Evolutionary conservation across 768 basidiomycete genomes (phyloP), one percentile per base, ranked within the genome.

Genomic region (Suillus paluster): DNA sequence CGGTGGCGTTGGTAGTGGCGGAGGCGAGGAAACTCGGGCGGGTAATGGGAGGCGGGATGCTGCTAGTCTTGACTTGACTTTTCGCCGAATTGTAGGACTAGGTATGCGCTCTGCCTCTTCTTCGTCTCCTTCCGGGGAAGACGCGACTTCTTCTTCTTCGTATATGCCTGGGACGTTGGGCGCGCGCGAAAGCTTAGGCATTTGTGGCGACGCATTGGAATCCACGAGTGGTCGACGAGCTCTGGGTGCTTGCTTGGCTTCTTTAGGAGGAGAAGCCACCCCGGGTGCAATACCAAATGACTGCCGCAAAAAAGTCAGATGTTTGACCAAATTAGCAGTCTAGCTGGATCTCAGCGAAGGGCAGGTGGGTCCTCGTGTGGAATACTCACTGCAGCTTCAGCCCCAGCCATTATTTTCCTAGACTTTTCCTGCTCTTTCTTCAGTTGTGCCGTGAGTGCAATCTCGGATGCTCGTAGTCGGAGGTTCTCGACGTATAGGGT

Each of bases 401-500:
- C 83, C 68, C 93, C 91, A 12, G 82, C 79, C 68, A 94, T 79
- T 64, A 94, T 74, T 71, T 84, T 87, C 67, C 84, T 80, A 19
- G 90, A 89, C 74, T 87, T 92, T 74, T 91, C 90, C 57, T 85
- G 85, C 73, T 94, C 92, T 70, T 85, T 86, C 79, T 90, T 92
- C 62, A 94, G 84, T 71, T 93, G 89, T 23, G 89, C 78, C 5
- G 83, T 78, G 56, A 94, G 84, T 12, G 89, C 84, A 68, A 93
- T 91, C 76, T 92, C 90, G 21, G 90, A 90, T 67, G 91, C 87
- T 61, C 90, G 87, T 66, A 94, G 80, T 59, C 90, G 85, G 57
- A 94, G 83, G 75, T 94, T 94, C 80, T 94, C 92, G 63, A 88
- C 86, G 62, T 91, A 87, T 53, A 94, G 83, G n/a, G 83, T 83